phyloP scores from a whole-genome alignment of 2,329 filamentous ascomycete species.

The Pyrenophora seminiperda region DNA sequence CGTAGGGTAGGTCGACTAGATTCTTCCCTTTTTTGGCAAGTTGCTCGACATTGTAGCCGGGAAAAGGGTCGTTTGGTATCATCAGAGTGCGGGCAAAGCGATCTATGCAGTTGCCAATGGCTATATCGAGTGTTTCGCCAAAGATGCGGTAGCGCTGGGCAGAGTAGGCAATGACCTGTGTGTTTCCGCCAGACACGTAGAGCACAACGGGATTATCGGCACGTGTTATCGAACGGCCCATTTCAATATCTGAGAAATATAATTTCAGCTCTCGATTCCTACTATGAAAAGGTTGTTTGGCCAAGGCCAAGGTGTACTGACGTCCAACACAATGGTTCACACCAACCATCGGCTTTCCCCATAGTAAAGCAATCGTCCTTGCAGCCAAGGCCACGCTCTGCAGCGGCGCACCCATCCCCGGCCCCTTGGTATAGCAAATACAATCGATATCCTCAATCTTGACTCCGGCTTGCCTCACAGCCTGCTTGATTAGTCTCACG shows the following conservation, averaged over 20 bases:
- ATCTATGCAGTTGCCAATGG: slow-evolving; percentile 96
- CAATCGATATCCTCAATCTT: slow-evolving; percentile 72
- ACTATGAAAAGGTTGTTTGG: no score
- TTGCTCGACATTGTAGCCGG: slow-evolving; percentile 98
- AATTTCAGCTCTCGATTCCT: background rate
- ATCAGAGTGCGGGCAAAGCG: slow-evolving; percentile 88
- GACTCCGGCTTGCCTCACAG: slow-evolving; percentile 69
- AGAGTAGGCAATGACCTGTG: slow-evolving; percentile 96
- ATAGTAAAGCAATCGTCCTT: slow-evolving; percentile 79
- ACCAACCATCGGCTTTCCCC: slow-evolving; percentile 85
- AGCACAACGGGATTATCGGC: slow-evolving; percentile 91
- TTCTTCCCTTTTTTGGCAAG: slow-evolving; percentile 74
- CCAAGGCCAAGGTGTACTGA: no score
- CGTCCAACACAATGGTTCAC: slow-evolving; percentile 97
- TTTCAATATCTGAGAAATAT: slow-evolving; percentile 79
- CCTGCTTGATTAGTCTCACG: slow-evolving; percentile 76
- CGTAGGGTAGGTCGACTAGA: slow-evolving; percentile 87
- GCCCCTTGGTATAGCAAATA: slow-evolving; percentile 93
- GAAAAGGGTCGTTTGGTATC: slow-evolving; percentile 94
- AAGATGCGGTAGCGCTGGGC: slow-evolving; percentile 96
- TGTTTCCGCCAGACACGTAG: slow-evolving; percentile 95
- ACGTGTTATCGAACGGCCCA: slow-evolving; percentile 91
- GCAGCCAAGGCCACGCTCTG: slow-evolving; percentile 86
- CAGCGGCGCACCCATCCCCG: slow-evolving; percentile 94
- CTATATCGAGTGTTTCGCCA: slow-evolving; percentile 95